Conservation (phyloP, 2,329 filamentous ascomycete genomes). For the Cercospora citrullina region DNA sequence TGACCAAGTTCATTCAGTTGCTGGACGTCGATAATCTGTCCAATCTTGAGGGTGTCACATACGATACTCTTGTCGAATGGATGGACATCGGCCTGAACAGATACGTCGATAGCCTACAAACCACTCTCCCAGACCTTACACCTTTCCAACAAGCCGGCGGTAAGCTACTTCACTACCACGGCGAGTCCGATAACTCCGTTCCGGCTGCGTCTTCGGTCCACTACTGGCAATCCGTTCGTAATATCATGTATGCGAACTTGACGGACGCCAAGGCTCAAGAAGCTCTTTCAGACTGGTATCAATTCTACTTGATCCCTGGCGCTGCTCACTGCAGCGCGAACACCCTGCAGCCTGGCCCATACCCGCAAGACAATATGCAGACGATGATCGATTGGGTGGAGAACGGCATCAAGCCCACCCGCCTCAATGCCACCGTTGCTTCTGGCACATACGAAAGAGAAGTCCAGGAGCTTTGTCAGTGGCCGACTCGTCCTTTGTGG, state of each 20-base stretch:
- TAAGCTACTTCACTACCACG: conserved; percentile 61
- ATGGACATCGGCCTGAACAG: conserved; percentile 51
- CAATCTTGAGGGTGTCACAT: conserved; percentile 52
- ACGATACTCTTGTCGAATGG: conserved; percentile 58
- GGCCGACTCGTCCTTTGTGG: conserved; percentile 50
- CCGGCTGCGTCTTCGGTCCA: conserved; percentile 56
- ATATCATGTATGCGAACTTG: conserved; percentile 51
- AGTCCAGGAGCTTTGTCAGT: conserved; percentile 45
- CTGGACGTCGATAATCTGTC: conserved; percentile 45
- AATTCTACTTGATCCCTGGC: conserved; percentile 56
- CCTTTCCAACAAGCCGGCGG: conserved; percentile 53
- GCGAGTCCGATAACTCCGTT: conserved; percentile 56
- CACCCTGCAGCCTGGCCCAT: conserved; percentile 42
- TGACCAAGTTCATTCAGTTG: conserved; percentile 48
- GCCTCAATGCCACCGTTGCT: conserved; percentile 46
- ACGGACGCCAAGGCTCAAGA: conserved; percentile 42
- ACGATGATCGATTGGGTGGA: conserved; percentile 57
- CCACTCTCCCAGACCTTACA: conserved; percentile 56
- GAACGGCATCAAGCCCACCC: conserved; percentile 47
- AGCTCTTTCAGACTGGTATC: conserved; percentile 54
- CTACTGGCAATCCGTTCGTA: conserved; percentile 57
- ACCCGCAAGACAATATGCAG: conserved; percentile 49
- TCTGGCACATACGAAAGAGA: conserved; percentile 36
- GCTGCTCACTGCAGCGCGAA: conserved; percentile 55
- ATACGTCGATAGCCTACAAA: conserved; percentile 56